Percentiles rank a stretch among this genome's conserved stretches.
Evolutionary conservation across 768 basidiomycete genomes (phyloP).

Genomic region (Naganishia friedmannii): DNA sequence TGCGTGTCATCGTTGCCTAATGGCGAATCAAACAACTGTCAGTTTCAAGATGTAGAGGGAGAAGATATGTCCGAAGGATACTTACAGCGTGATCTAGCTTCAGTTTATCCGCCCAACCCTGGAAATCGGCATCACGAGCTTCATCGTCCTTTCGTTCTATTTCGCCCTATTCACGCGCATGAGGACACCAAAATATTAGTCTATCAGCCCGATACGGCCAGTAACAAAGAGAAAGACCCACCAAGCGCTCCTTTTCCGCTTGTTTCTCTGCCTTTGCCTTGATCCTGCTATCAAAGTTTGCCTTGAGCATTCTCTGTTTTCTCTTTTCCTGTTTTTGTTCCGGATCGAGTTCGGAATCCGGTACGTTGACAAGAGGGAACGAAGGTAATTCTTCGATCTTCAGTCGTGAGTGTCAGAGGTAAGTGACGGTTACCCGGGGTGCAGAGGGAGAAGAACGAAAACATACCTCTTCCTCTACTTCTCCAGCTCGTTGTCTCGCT

Average conservation of each 20-base stretch:
- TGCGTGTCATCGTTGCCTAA: slow-evolving; percentile 75
- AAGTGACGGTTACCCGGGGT: too few species aligned
- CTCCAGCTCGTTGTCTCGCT: slow-evolving; percentile 51
- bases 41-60: background rate
- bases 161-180: slow-evolving; percentile 35
- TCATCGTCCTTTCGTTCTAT: slow-evolving; percentile 69
- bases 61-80: background rate
- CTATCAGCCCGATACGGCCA: background rate
- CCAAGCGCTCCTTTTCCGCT: slow-evolving; percentile 62
- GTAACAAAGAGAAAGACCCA: slow-evolving; percentile 26
- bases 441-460: background rate
- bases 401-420: too few species aligned
- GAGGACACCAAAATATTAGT: background rate
- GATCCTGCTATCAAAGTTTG: slow-evolving; percentile 84
- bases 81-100: slow-evolving; percentile 76
- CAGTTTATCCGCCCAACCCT: slow-evolving; percentile 70
- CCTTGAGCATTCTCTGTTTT: slow-evolving; percentile 86
- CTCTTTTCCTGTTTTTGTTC: slow-evolving; percentile 90
- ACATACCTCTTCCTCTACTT: slow-evolving; percentile 36
- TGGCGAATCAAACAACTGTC: background rate
- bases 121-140: slow-evolving; percentile 68
- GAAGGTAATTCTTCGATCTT: slow-evolving; percentile 51
- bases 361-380: slow-evolving; percentile 86
- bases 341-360: slow-evolving; percentile 87
- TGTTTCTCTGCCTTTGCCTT: slow-evolving; percentile 83